A percentile compares a stretch with the other conserved stretches of the same genome.
Conservation (phyloP, 176 grass and related monocot species). For the Microstegium vimineum region DNA sequence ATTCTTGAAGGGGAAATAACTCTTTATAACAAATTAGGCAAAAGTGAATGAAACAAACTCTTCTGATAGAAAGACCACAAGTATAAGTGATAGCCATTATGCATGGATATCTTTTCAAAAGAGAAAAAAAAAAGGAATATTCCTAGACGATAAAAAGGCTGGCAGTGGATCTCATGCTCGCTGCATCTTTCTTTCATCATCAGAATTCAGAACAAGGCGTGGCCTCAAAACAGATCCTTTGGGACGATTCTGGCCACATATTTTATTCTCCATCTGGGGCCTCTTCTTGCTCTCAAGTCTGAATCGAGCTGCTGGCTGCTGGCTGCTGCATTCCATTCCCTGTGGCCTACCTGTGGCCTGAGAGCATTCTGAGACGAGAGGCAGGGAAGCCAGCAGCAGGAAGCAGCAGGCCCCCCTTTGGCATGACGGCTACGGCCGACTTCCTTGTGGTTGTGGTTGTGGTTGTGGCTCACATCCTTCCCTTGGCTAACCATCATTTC, state of each 20-base stretch:
- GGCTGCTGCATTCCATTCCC: too few species aligned
- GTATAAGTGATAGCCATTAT: background rate
- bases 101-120: background rate
- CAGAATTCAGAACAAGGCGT: background rate
- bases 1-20: background rate
- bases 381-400: background rate
- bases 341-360: background rate
- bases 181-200: background rate
- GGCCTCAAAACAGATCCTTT: constrained; percentile 40
- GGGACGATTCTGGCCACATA: constrained; percentile 23
- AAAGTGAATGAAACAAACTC: background rate
- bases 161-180: background rate
- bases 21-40: background rate
- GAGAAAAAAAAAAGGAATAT: background rate
- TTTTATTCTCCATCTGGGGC: constrained; percentile 19
- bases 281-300: background rate
- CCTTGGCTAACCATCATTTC: background rate
- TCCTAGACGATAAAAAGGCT: background rate
- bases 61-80: background rate
- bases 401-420: background rate
- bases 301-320: background rate
- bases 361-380: constrained; percentile 17
- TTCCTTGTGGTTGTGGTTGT: background rate
- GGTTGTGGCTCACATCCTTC: constrained; percentile 20
- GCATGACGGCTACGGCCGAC: background rate